Evolutionary conservation across 2,329 filamentous ascomycete genomes (phyloP), one percentile per base, ranked within the genome.

Genomic region (Curvularia sp.): DNA sequence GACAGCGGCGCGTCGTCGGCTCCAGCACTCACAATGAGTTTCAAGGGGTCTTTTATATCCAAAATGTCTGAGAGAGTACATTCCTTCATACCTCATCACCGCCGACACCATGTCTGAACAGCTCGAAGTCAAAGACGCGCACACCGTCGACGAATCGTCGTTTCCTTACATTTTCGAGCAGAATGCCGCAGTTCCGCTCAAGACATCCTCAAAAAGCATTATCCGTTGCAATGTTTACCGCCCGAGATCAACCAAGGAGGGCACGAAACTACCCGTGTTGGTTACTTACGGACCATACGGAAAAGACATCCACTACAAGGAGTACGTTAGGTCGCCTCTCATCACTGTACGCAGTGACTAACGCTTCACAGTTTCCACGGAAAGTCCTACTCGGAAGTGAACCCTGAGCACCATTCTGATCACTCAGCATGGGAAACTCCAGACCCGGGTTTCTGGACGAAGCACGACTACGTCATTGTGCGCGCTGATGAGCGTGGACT

Each of bases 221-320:
- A 77, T 84, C 3, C 72, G 83, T 10, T 80, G 77, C 67, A 85
- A 84, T 68, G 78, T 84, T 2, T 85, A 84, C 61, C 75, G 81
- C 1, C 82, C 82, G 1, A 82, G 81, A 47, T 56, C 61, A 7
- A 66, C 70, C 3, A 72, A 79, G 21, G 57, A 68, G 3, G 60
- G 65, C 5, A 50, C 61, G 9, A 78, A 73, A 60, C 81, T 81
- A 21, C 89, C 89, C 0, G 88, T 89, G 0, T 72, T 91, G 8
- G 84, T 89, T 2, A 91, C 88, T 0, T 91, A 91, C 63, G 89
- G 89, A 0, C 89, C 89, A 0, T 91, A 91, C 62, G 89, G 89
- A 45, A 91, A 92, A 65, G 88, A 91, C 65, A 89, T 90, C 34
- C 84, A 81, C 19, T 91, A 91, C 70, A 78, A 80, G 56, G 78